Conservation (phyloP, 129 eudicot species). For the Pseudognaphalium luteoalbum region DNA sequence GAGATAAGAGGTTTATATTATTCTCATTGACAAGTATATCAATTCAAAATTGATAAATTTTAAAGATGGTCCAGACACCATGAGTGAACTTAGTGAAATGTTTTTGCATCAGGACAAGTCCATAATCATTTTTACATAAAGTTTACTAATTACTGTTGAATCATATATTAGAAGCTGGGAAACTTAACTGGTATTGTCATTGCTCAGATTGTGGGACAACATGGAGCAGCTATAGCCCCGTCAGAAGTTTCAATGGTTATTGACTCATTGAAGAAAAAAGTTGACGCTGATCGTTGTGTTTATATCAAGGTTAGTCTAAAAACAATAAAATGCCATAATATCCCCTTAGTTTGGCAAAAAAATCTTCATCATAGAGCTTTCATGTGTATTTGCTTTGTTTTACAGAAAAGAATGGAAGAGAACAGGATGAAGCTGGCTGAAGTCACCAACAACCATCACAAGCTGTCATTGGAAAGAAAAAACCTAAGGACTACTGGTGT, state of each 20-base stretch:
- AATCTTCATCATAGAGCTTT: constrained; percentile 10
- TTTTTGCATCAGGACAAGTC: constrained; percentile 1
- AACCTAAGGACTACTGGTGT: constrained; percentile 36
- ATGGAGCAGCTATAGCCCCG: constrained; percentile 35
- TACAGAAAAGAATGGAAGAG: constrained; percentile 75
- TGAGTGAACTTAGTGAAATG: background rate
- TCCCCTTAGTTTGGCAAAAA: background rate
- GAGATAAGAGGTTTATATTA: background rate
- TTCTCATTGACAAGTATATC: background rate
- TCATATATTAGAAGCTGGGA: constrained; percentile 1
- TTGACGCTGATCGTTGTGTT: constrained; percentile 66
- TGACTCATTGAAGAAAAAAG: constrained; percentile 68
- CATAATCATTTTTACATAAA: background rate
- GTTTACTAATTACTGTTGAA: background rate
- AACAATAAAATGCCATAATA: constrained; percentile 8
- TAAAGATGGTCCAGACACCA: constrained; percentile 3
- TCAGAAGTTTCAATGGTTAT: constrained; percentile 55
- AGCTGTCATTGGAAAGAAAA: constrained; percentile 61
- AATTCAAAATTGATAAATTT: background rate
- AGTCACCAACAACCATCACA: constrained; percentile 55
- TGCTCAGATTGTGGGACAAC: constrained; percentile 42
- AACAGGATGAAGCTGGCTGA: constrained; percentile 62
- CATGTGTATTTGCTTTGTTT: constrained; percentile 21
- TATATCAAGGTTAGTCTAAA: constrained; percentile 61
- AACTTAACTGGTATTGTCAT: constrained; percentile 21